Base-by-base conservation (phyloP, 2,329 filamentous ascomycete species). In the Penicillium sp. region DNA sequence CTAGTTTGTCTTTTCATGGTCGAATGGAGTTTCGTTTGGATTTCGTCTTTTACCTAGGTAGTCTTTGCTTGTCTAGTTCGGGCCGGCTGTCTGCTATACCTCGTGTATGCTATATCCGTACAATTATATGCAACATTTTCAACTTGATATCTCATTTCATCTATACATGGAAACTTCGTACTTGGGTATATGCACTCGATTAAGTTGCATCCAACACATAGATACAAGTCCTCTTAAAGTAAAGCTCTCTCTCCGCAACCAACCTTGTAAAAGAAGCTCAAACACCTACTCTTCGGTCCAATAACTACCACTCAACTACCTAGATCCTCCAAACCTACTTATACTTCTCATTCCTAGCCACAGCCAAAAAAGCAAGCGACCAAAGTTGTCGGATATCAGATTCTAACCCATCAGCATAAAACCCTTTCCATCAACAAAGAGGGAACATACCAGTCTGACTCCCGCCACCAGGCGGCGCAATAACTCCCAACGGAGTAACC, bases 401-500 rank as follows among this genome's bases (percentile, higher is more conserved):
- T 50, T 56, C 54, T 56, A 35, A 13, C 10, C 15, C n/a, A 18
- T 48, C 6, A 54, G 47, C 18, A 44, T 4, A 31, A 18, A 4
- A 20, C 3, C n/a, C 13, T 12, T 8, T 6, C 15, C n/a, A 18
- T 33, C n/a, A 7, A 6, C 28, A 20, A 42, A 33, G 6, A 18
- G 15, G 15, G 15, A 18, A 60, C 57, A 18, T 53, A 66, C 62
- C 66, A 45, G 67, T 70, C 57, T 74, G 68, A 46, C 61, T 67
- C 44, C 66, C 66, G 40, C 56, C 50, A 5, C 77, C 78, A 3
- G 72, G 66, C 3, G 75, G 73, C 27, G 78, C 73, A 49, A 82
- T 62, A 1, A 72, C 71, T 0, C 80, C 80, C 42, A 83, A 61
- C 23, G 78, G 76, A 46, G 72, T 73, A 39, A 76, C 74, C 31